Base-by-base conservation (phyloP, 2,329 filamentous ascomycete genomes). In the Neonectria magnoliae region DNA sequence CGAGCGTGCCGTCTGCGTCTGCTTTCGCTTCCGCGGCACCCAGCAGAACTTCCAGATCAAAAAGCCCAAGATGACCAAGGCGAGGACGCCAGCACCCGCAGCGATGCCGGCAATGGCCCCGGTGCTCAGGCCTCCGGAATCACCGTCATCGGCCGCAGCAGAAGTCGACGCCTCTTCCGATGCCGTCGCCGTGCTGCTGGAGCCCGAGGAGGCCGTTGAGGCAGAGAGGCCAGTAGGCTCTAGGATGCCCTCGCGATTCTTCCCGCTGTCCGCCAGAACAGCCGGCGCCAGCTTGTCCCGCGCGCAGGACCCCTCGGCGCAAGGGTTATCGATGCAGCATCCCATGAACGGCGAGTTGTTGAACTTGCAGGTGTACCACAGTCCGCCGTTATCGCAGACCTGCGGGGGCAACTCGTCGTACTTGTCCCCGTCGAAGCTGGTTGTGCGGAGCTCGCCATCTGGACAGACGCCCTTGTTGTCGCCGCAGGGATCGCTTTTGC, bases 301-400 rank as follows among this genome's bases (percentile, higher is more conserved):
- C 5, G 71, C 48, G 29, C 72, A 74, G 2, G 42, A 48, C 1
- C 36, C 62, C 2, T 45, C 41, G 7, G 1, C 48, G 45, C 76
- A 78, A 8, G 73, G 65, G 33, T 73, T 69, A 31, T 63, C 61
- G 3, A 57, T 27, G 57, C 81, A 83, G 69, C 81, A 83, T 22
- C 81, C 81, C 27, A 82, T 41, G 50, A 81, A 83, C 0, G 80
- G 77, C 10, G 77, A 76, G 3, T 36, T 61, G 48, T 65, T 74
- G 20, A 42, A 56, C 18, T 66, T 56, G 68, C 81, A 83, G 0
- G 78, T 77, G 50, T 76, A 82, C 77, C 79, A 83, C 4, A 71
- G 58, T 6, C 62, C 58, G 1, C 36, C 45, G 11, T 61, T 66
- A 7, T 68, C 59, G 55, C 81, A 83, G 20, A 71, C 67, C 60